Conservation (phyloP, 306 rosid genomes). For the Corylus americana region DNA sequence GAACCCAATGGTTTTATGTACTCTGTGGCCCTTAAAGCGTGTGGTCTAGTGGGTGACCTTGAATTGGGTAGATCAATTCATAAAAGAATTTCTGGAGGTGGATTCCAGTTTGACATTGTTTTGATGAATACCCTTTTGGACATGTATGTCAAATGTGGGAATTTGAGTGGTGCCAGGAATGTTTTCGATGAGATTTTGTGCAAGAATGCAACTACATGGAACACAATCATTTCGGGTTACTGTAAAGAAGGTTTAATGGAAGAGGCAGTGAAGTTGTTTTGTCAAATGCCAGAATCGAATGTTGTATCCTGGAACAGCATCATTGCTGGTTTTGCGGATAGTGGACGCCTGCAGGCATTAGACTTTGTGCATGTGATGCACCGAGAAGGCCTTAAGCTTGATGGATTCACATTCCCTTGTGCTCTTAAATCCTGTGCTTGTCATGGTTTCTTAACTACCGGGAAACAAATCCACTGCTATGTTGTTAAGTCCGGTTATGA, state of each 20-base stretch:
- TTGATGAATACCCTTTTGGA: slow-evolving; percentile 88
- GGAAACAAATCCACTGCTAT: slow-evolving; percentile 69
- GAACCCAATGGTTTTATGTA: slow-evolving; percentile 66
- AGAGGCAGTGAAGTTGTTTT: slow-evolving; percentile 61
- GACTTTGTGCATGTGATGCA: slow-evolving; percentile 67
- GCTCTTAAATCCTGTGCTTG: slow-evolving; percentile 62
- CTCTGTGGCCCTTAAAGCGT: slow-evolving; percentile 83
- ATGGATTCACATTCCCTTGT: slow-evolving; percentile 71
- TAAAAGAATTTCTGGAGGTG: slow-evolving; percentile 34
- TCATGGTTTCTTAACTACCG: slow-evolving; percentile 39
- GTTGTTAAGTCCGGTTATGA: slow-evolving; percentile 63
- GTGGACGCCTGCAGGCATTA: slow-evolving; percentile 42
- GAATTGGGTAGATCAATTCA: slow-evolving; percentile 61
- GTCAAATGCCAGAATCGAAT: slow-evolving; percentile 63
- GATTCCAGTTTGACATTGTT: slow-evolving; percentile 60
- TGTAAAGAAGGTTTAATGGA: slow-evolving; percentile 54
- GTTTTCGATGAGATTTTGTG: slow-evolving; percentile 49
- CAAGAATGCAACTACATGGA: slow-evolving; percentile 63
- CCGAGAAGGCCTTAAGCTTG: slow-evolving; percentile 51
- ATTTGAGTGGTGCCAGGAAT: slow-evolving; percentile 54
- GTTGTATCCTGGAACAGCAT: slow-evolving; percentile 78
- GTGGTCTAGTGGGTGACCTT: slow-evolving; percentile 54
- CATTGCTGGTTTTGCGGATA: slow-evolving; percentile 65
- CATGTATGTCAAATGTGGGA: slow-evolving; percentile 84
- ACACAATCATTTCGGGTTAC: slow-evolving; percentile 61